Base-by-base conservation (phyloP, 1,139 yeast species). In the Saccharomyces hybrid region DNA sequence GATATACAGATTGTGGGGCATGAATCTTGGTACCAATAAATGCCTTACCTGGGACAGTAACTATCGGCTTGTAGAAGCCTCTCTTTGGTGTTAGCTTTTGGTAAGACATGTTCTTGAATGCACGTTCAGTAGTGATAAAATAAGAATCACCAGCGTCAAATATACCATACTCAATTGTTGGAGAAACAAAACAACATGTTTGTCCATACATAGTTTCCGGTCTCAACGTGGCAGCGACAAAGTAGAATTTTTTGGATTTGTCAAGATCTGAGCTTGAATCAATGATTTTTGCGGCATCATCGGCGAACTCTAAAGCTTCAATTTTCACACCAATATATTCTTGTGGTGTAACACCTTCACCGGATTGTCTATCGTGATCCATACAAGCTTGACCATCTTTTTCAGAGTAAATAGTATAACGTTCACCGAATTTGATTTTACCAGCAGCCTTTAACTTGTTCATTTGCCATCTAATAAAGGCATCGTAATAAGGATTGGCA, bases 191-290 rank as follows among this genome's bases (percentile, higher is more conserved):
- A 79, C 98, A 91, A 78, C 97, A 88, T 3, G 97, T 87, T 78
- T 95, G 99, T 61, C 98, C 99, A 68, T 91, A 91, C 97, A 95
- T 89, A 63, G 99, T 93, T 76, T 93, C 99, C 42, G 99, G 97
- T 77, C 99, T 86, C 66, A 95, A 82, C 63, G 99, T 93, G 42
- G 99, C 99, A 58, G 99, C 99, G 54, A 95, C 90, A 60, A 93
- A 78, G 74, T 72, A 90, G 46, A 90, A 78, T 63, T 83, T 85
- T 74, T 88, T 88, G 48, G 79, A 73, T 52, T 76, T 75, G 50
- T 76, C 76, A 48, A 91, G 75, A 54, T 73, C 66, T 27, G 95
- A 86, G 49, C 73, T 78, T n/a, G 74, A 71, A 9, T 66, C 67
- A 25, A 69, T 55, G 25, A 67, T 57, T 49, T 66, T 60, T 52